Percentiles rank a stretch among this genome's conserved stretches.
These are phyloP conservation scores for Penicillium concentricum DNA, from an alignment of 2,329 filamentous ascomycete species.

Conservation along the genomic window DNA sequence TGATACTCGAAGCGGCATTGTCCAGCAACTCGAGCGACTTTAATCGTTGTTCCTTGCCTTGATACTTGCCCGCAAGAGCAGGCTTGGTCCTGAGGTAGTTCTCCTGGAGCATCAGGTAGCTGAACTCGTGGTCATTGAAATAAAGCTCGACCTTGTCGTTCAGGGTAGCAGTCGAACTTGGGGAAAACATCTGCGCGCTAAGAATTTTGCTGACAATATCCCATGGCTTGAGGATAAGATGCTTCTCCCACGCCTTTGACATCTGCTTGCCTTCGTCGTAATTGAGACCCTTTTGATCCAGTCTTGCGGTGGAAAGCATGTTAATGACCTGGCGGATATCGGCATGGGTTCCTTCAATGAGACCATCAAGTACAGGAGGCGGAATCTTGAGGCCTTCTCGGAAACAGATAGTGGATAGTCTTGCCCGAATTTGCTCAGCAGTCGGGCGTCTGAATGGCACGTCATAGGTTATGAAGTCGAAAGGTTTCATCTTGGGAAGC, in stretches of 20 bases:
- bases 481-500: slow-evolving; percentile 96
- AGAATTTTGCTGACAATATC: slow-evolving; percentile 95
- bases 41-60: slow-evolving; percentile 67
- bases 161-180: slow-evolving; percentile 77
- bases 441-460: slow-evolving; percentile 86
- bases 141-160: slow-evolving; percentile 99
- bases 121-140: slow-evolving; percentile 99
- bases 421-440: slow-evolving; percentile 82
- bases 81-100: slow-evolving; percentile 90
- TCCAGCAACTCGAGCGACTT: slow-evolving; percentile 85
- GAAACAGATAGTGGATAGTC: slow-evolving; percentile 93
- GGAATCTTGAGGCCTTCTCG: slow-evolving; percentile 87
- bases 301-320: slow-evolving; percentile 92
- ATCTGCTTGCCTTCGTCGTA: slow-evolving; percentile 87
- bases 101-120: slow-evolving; percentile 95
- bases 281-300: slow-evolving; percentile 76
- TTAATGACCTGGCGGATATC: slow-evolving; percentile 98
- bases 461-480: slow-evolving; percentile 81
- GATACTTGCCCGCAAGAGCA: slow-evolving; percentile 60
- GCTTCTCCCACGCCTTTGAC: slow-evolving; percentile 98
- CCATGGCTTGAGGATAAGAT: slow-evolving; percentile 95
- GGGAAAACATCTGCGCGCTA: slow-evolving; percentile 79
- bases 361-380: slow-evolving; percentile 77
- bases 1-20: slow-evolving; percentile 90
- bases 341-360: slow-evolving; percentile 92